phyloP scores from a whole-genome alignment of 1,284 basidiomycete genomes.

The Lignosus rhinocerotis region DNA sequence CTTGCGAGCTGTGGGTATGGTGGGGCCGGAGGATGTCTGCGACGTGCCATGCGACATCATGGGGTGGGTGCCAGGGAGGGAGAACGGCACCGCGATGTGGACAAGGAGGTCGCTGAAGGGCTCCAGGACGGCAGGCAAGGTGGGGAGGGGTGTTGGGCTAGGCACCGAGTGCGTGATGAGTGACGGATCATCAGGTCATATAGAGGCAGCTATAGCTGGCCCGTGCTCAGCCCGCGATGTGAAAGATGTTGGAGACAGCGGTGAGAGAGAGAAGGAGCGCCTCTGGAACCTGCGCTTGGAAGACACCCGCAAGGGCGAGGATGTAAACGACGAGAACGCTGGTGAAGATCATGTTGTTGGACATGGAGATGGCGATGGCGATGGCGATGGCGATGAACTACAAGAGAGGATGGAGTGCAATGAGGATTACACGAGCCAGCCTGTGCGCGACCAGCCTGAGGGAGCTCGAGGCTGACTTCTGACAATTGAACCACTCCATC shows the following conservation, averaged over 20 bases:
- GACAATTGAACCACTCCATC: too few species aligned
- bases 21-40: too few species aligned
- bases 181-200: not conserved
- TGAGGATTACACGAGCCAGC: too few species aligned
- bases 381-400: not conserved
- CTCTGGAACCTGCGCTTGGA: not conserved
- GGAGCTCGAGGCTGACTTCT: too few species aligned
- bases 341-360: not conserved
- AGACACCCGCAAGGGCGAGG: not conserved
- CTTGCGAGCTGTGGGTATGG: too few species aligned
- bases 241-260: not conserved
- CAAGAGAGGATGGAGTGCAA: too few species aligned
- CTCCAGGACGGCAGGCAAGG: not conserved
- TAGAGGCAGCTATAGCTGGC: too few species aligned
- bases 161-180: not conserved
- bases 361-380: not conserved
- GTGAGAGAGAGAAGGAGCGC: not conserved
- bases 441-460: too few species aligned
- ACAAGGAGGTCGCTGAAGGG: not conserved
- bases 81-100: not conserved
- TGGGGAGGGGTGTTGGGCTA: not conserved
- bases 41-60: too few species aligned
- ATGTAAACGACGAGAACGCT: not conserved
- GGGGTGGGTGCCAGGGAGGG: too few species aligned
- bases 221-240: not conserved